These are phyloP conservation scores for Sistotremastrum suecicum DNA, from an alignment of 768 basidiomycete species.

Conservation along the genomic window DNA sequence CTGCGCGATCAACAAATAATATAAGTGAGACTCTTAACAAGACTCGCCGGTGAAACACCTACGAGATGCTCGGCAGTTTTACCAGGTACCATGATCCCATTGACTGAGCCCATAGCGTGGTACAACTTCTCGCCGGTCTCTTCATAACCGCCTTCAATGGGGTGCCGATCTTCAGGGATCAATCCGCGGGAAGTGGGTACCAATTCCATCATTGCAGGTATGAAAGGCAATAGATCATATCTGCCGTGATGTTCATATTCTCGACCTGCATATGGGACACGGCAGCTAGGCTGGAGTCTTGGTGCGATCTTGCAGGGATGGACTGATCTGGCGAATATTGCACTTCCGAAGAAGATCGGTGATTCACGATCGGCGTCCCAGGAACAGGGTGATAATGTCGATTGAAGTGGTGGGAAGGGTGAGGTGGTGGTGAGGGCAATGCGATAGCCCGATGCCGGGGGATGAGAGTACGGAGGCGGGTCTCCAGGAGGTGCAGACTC, in stretches of 20 bases:
- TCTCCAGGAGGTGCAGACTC: too few relatives aligned
- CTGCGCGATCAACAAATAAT: constrained; percentile 11
- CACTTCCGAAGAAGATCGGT: constrained; percentile 62
- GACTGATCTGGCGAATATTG: constrained; percentile 46
- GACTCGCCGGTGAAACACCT: constrained; percentile 8
- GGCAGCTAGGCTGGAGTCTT: constrained; percentile 33
- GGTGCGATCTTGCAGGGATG: constrained; percentile 77
- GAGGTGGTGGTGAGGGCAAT: constrained; percentile 33
- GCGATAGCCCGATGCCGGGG: constrained; percentile 56
- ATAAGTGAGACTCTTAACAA: not conserved
- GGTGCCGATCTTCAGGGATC: constrained; percentile 40
- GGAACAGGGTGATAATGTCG: constrained; percentile 37
- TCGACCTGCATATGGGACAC: constrained; percentile 47
- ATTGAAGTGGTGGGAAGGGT: constrained; percentile 28
- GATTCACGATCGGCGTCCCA: constrained; percentile 40
- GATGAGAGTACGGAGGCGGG: not conserved
- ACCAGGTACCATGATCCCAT: constrained; percentile 49
- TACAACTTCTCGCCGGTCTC: constrained; percentile 51
- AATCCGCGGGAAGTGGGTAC: constrained; percentile 46
- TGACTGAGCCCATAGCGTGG: constrained; percentile 43
- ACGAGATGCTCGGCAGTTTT: constrained; percentile 63
- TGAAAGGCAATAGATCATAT: constrained; percentile 65
- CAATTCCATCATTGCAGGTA: constrained; percentile 57
- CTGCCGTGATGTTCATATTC: constrained; percentile 51
- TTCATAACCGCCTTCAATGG: constrained; percentile 67